A percentile compares a stretch with the other conserved stretches of the same genome.
Evolutionary conservation across 2,329 filamentous ascomycete species (phyloP).

Genomic region (Emergomyces orientalis): DNA sequence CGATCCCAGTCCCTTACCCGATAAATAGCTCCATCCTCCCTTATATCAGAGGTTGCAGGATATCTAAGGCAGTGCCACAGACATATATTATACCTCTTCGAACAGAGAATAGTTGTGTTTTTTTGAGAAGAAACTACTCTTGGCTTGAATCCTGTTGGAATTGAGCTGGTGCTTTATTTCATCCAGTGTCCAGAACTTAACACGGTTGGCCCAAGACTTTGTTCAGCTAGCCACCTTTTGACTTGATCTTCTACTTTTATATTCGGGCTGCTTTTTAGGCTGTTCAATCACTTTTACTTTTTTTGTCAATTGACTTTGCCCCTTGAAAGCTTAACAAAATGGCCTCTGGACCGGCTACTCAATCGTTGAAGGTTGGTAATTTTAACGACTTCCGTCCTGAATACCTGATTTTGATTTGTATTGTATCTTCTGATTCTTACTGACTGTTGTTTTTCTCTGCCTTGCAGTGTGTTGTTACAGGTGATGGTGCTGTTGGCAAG

Average conservation of each 20-base stretch:
- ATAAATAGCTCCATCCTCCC: not conserved
- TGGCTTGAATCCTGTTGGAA: not conserved
- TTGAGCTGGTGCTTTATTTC: not conserved
- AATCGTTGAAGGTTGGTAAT: constrained; percentile 72
- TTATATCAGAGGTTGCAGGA: not conserved
- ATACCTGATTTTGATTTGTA: constrained; percentile 13
- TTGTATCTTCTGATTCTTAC: not conserved
- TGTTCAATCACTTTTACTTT: not conserved
- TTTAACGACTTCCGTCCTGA: constrained; percentile 3
- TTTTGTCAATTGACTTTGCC: constrained; percentile 15
- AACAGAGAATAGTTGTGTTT: not conserved
- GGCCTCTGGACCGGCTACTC: constrained; percentile 77
- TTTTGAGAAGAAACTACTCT: not conserved
- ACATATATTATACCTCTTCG: not conserved
- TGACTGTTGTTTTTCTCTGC: constrained; percentile 16
- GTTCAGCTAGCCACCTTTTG: not conserved
- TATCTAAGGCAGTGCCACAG: not conserved
- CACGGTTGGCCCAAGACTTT: not conserved
- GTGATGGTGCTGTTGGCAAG: constrained; percentile 98
- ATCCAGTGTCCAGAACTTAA: not conserved
- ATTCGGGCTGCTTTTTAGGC: not conserved
- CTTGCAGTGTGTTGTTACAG: constrained; percentile 89
- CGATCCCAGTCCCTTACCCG: not conserved
- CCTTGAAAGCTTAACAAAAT: constrained; percentile 30
- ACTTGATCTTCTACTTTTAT: not conserved